Conservation (phyloP, 1,139 yeast genomes). For the Yamadazyma dendronema region DNA sequence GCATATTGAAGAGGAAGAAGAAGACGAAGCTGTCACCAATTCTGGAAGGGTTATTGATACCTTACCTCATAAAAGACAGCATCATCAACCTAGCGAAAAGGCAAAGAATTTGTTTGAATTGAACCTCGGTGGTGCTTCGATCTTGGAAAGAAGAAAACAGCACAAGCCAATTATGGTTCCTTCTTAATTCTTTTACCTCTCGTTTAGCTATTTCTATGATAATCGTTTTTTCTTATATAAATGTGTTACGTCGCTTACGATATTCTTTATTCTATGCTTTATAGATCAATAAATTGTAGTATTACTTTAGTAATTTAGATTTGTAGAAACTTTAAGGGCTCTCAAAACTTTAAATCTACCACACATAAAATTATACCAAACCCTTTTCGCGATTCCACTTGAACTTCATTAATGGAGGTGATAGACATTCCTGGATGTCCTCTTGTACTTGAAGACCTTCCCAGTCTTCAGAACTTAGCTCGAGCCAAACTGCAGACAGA, state of each 20-base stretch:
- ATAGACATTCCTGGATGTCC: background rate
- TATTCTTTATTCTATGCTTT: constrained; percentile 2
- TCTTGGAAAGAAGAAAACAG: constrained; percentile 69
- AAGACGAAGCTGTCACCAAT: constrained; percentile 24
- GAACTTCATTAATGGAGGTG: constrained; percentile 1
- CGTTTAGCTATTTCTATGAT: background rate
- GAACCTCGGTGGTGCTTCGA: constrained; percentile 74
- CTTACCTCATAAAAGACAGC: constrained; percentile 16
- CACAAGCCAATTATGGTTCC: constrained; percentile 13
- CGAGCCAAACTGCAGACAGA: constrained; percentile 1
- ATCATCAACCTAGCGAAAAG: constrained; percentile 17
- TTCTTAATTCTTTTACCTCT: too few relatives aligned
- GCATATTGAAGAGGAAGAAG: constrained; percentile 40
- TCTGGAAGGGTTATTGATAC: constrained; percentile 23
- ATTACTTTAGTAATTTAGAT: constrained; percentile 3
- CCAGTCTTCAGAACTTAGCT: constrained; percentile 1
- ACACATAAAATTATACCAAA: too few relatives aligned
- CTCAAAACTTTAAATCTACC: too few relatives aligned
- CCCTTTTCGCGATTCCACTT: too few relatives aligned
- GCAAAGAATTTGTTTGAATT: constrained; percentile 53
- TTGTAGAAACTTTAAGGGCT: background rate
- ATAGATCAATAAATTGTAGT: constrained; percentile 4
- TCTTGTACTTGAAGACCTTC: constrained; percentile 1
- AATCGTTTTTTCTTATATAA: background rate
- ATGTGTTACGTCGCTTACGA: constrained; percentile 4